Percentiles rank a stretch among this genome's conserved stretches.
Conservation (phyloP, 208 protist species). For the Spironucleus salmonicida region DNA sequence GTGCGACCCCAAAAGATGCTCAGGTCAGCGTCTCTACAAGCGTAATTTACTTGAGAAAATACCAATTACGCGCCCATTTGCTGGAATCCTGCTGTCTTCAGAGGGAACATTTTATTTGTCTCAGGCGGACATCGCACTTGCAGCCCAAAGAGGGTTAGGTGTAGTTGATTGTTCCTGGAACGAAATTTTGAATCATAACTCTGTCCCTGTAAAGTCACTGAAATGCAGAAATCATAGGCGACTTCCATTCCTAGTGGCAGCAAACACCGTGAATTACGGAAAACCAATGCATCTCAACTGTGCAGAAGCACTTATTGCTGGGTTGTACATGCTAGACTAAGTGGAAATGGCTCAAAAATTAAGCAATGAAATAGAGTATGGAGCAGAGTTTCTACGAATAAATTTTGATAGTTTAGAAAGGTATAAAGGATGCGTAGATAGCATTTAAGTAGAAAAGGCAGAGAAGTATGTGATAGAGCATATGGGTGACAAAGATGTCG, state of each 20-base stretch:
- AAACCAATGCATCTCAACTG: conserved; percentile 84
- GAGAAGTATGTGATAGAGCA: background rate
- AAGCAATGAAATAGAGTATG: conserved; percentile 84
- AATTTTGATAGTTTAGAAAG: conserved; percentile 72
- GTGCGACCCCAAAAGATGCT: conserved; percentile 89
- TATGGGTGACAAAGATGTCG: background rate
- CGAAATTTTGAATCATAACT: conserved; percentile 61
- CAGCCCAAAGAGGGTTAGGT: conserved; percentile 64
- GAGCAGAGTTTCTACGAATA: conserved; percentile 75
- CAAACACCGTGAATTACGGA: conserved; percentile 97
- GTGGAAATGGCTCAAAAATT: conserved; percentile 66
- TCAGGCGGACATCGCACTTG: conserved; percentile 64
- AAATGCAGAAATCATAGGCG: conserved; percentile 60
- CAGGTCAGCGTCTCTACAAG: conserved; percentile 73
- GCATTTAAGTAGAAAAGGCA: conserved; percentile 50
- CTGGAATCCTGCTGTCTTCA: conserved; percentile 72
- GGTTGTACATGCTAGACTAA: conserved; percentile 71
- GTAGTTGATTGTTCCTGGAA: conserved; percentile 98
- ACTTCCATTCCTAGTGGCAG: conserved; percentile 87
- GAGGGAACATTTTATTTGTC: conserved; percentile 70
- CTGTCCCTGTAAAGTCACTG: conserved; percentile 66
- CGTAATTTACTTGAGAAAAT: conserved; percentile 66
- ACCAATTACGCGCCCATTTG: conserved; percentile 61
- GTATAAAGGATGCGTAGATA: conserved; percentile 52
- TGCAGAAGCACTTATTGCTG: conserved; percentile 79